Conservation (phyloP, 306 rosid species). For the Fragaria vesca region DNA sequence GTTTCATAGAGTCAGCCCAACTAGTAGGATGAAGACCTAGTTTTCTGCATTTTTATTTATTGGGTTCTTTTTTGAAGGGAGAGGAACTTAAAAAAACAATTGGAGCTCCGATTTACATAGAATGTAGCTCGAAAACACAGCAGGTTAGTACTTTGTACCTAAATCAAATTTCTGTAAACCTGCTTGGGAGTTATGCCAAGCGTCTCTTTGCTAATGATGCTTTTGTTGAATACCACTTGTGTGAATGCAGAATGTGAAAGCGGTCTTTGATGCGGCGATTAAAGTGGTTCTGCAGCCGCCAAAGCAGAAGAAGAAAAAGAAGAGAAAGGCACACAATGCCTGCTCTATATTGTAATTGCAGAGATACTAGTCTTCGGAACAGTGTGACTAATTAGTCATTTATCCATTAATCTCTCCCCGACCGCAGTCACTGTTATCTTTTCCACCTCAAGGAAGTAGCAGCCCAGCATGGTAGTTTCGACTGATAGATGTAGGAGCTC, state of each 20-base stretch:
- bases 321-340: conserved; percentile 73
- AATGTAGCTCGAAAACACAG: conserved; percentile 97
- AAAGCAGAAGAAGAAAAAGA: conserved; percentile 71
- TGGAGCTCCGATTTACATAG: conserved; percentile 81
- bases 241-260: conserved; percentile 81
- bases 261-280: conserved; percentile 91
- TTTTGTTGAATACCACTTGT: conserved; percentile 1
- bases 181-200: not conserved
- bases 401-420: conserved; percentile 35
- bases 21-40: conserved; percentile 18
- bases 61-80: conserved; percentile 50
- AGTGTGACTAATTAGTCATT: conserved; percentile 50
- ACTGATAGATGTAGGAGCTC: conserved; percentile 43
- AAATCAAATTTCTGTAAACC: conserved; percentile 17
- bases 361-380: conserved; percentile 23
- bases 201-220: not conserved
- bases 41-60: conserved; percentile 4
- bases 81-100: conserved; percentile 87
- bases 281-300: conserved; percentile 97
- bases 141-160: conserved; percentile 48
- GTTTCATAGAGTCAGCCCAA: conserved; percentile 16
- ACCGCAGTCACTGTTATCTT: conserved; percentile 33
- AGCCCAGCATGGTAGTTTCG: conserved; percentile 24
- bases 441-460: conserved; percentile 42
- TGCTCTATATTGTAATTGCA: conserved; percentile 75